Conservation (phyloP, 225 moss, liverwort and hornwort species). For the Sphagnum tenellum region DNA sequence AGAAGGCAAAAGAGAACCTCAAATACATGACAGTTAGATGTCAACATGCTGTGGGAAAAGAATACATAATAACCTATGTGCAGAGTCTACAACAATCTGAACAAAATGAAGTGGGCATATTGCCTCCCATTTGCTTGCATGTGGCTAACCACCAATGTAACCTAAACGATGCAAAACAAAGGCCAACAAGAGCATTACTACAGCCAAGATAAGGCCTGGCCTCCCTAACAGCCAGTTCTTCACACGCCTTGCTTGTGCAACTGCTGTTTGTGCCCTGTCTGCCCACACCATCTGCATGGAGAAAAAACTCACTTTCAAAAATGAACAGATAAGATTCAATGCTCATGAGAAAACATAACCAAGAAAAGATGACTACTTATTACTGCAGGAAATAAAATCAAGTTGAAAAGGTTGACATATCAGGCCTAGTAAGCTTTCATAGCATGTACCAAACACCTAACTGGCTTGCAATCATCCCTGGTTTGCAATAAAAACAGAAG, state of each 20-base stretch:
- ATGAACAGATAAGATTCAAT: no score
- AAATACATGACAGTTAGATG: no score
- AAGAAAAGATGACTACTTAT: no score
- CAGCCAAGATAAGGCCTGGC: conserved; percentile 67
- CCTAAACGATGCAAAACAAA: conserved; percentile 76
- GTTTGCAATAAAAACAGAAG: neutral
- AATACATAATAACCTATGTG: no score
- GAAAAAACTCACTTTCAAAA: no score
- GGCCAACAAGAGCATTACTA: conserved; percentile 69
- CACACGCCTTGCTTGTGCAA: conserved; percentile 45
- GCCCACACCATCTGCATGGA: conserved; percentile 85
- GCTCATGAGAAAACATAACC: no score
- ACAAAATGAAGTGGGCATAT: no score
- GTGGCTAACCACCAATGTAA: conserved; percentile 53
- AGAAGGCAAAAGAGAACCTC: no score
- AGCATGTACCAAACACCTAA: neutral
- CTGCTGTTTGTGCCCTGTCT: conserved; percentile 66
- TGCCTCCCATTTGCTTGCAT: no score
- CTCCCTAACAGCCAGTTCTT: conserved; percentile 86
- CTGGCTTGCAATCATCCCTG: no score
- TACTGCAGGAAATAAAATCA: neutral
- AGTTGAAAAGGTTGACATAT: neutral
- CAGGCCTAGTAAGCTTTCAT: neutral
- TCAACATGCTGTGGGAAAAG: no score
- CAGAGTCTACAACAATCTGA: no score